Evolutionary conservation across 768 basidiomycete species (phyloP).

Genomic region (Russula dissimulans): DNA sequence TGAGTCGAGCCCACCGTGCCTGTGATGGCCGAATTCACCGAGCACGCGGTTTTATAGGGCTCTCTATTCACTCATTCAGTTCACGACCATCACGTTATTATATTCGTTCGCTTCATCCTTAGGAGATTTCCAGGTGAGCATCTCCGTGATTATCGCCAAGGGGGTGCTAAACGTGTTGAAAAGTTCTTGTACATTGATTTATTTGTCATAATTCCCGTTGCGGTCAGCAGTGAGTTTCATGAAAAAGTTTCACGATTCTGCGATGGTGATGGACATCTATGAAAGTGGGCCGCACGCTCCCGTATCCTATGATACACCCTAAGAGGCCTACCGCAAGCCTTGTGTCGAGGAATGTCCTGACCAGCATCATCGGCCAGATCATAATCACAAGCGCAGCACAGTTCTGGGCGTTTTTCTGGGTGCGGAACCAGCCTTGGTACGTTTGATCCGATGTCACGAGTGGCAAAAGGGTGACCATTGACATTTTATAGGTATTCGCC

Average conservation of each 20-base stretch:
- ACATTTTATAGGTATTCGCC: constrained; percentile 9
- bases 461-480: background rate
- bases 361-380: constrained; percentile 90
- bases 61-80: constrained; percentile 95
- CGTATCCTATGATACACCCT: constrained; percentile 76
- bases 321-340: constrained; percentile 93
- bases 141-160: background rate
- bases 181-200: constrained; percentile 97
- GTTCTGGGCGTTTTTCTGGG: constrained; percentile 85
- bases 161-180: constrained; percentile 11
- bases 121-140: constrained; percentile 85
- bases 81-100: constrained; percentile 91
- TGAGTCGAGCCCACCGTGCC: constrained; percentile 32
- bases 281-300: constrained; percentile 90
- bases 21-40: background rate
- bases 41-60: constrained; percentile 52
- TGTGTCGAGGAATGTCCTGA: constrained; percentile 89
- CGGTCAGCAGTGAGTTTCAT: constrained; percentile 75
- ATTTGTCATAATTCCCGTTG: constrained; percentile 95
- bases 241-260: constrained; percentile 5
- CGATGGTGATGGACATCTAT: constrained; percentile 9
- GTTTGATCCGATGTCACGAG: constrained; percentile 15
- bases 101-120: constrained; percentile 96
- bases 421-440: constrained; percentile 77
- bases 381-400: constrained; percentile 76